Base-by-base conservation (phyloP, 2,329 filamentous ascomycete genomes). In the Xylariaceae sp. region DNA sequence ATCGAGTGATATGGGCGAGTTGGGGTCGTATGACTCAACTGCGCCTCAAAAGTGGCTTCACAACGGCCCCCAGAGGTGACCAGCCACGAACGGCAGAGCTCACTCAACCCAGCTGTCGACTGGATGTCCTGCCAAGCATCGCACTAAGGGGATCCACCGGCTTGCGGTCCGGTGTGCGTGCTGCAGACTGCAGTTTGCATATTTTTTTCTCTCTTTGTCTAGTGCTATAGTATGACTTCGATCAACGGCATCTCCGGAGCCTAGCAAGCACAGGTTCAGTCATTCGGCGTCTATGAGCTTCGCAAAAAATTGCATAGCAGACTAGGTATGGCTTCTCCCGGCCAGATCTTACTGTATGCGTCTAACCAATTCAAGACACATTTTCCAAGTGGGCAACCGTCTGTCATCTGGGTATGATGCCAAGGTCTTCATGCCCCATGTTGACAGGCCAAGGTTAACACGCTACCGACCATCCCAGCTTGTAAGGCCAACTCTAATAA, bases 11-110 rank as follows among this genome's bases (percentile, higher is more conserved):
- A 45, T 45, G 10, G 42, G 13, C 42, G 42, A n/a, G n/a, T n/a
- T 45, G 42, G 35, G 51, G 53, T 64, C 57, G 54, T 65, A 64
- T 67, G 66, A 68, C 66, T 66, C 13, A 57, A 57, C 68, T 70
- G 68, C 67, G 68, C 68, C 66, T 62, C 67, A 61, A 64, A 66
- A 64, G 67, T 69, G 67, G 68, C 67, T 70, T 67, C 66, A 53
- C 57, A 45, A 6, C 11, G 51, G 57, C 56, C 53, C 54, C 55
- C 57, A 54, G 52, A 30, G 39, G 34, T 44, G 52, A 60, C 57
- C 18, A 62, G 56, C 57, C 51, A 58, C 57, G 23, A 50, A 23
- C 42, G 42, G 42, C 42, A 45, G 13, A 45, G 42, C 10, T 51
- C 23, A 5, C 23, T 30, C 23, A 30, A 4, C 23, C 23, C 23